Base-by-base conservation (phyloP, 768 basidiomycete genomes). In the Rhizopogon vinicolor region DNA sequence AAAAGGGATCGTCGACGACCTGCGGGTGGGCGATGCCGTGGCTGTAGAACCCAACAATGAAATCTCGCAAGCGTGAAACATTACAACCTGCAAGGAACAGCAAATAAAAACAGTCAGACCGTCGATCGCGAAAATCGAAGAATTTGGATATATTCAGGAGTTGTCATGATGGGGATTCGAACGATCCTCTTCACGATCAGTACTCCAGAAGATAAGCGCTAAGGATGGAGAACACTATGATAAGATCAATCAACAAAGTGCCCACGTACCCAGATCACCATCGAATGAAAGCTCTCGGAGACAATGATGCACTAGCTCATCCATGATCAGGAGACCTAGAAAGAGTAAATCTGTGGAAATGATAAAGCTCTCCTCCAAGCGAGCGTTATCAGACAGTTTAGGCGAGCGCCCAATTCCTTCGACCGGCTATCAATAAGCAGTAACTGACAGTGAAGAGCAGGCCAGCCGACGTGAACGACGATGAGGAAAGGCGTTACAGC, bases 251-350 rank as follows among this genome's bases (percentile, higher is more conserved):
- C 12, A 37, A 44, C 29, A 16, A 25, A 25, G 45, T 12, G 35
- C 25, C 28, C 10, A 80, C 87, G 75, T 69, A 94, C 93, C 93
- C 42, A 91, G 76, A 67, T 94, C 91, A 5, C 93, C 93, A 63
- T 94, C 92, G 70, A 93, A 94, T 5, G 93, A 84, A 31, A 96
- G 77, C 68, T 96, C 91, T 40, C 87, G 86, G 37, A 93, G 78
- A 65, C 89, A 89, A 66, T 92, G 86, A 64, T 87, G 85, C 40
- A 95, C 73, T 43, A 96, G 83, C 65, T 92, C 87, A 67, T 95
- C 93, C 87, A 95, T 93, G 19, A 25, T 49, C 35, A 37, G 19
- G 46, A 37, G 46, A 22, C 19, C 9, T 19, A 25, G 25, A 0
- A 48, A 22, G 35, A n/a, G 16, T 53, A 14, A 28, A n/a, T 18